Conservation (phyloP, 148 eudicot genomes). For the Amaranthus palmeri region DNA sequence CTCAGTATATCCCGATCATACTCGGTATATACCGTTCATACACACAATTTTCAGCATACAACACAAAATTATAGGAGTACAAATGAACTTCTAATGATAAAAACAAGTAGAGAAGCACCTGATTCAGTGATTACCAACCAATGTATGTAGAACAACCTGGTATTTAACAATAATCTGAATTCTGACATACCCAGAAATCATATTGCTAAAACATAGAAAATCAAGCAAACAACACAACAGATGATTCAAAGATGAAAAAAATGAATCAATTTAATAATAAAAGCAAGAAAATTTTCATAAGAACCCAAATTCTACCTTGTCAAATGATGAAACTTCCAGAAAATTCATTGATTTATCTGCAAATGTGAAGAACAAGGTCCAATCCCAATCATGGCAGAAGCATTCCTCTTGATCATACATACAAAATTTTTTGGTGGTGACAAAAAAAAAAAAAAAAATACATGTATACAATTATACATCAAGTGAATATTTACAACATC, state of each 20-base stretch:
- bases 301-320: conserved; percentile 22
- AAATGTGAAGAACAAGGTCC: conserved; percentile 12
- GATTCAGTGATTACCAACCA: no score
- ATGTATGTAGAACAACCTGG: no score
- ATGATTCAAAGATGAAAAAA: background rate
- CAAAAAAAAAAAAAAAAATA: background rate
- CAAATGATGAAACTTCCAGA: conserved; percentile 16
- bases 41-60: no score
- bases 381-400: conserved; percentile 11
- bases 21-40: no score
- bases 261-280: background rate
- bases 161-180: no score
- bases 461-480: conserved; percentile 9
- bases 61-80: background rate
- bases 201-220: conserved; percentile 28
- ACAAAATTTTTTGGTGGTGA: background rate
- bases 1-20: no score
- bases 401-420: conserved; percentile 1
- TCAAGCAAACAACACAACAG: background rate
- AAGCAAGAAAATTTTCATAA: background rate
- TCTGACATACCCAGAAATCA: conserved; percentile 11
- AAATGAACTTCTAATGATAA: background rate
- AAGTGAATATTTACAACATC: background rate
- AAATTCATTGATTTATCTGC: conserved; percentile 10
- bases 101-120: no score